These are phyloP conservation scores for Petasospora rhodanensis DNA, from an alignment of 1,139 yeast species.

Conservation along the genomic window DNA sequence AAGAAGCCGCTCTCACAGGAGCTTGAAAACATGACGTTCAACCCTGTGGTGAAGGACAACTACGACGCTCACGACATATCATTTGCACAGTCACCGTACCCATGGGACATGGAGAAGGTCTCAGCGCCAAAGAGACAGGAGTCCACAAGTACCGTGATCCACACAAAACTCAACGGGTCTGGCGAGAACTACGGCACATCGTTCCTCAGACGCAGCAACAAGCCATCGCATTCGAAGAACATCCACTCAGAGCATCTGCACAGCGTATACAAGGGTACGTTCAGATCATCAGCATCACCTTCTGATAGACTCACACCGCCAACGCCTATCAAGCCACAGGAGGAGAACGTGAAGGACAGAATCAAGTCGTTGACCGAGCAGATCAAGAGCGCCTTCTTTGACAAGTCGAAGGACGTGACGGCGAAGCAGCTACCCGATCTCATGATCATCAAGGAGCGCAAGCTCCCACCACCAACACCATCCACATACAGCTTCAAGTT, in stretches of 20 bases:
- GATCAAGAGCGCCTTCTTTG: constrained; percentile 4
- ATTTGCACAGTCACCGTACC: constrained; percentile 21
- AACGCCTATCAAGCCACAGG: no score
- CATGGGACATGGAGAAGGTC: constrained; percentile 21
- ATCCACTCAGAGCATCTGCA: constrained; percentile 30
- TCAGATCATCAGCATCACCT: constrained; percentile 26
- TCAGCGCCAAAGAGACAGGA: no score
- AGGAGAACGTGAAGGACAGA: constrained; percentile 4
- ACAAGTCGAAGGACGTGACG: constrained; percentile 4
- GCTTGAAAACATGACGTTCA: constrained; percentile 10
- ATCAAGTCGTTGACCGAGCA: constrained; percentile 12
- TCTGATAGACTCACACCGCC: no score
- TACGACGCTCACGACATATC: constrained; percentile 17
- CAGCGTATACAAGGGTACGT: constrained; percentile 31
- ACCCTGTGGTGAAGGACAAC: constrained; percentile 14
- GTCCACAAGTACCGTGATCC: no score
- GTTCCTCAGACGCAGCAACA: constrained; percentile 13
- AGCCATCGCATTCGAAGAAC: constrained; percentile 8
- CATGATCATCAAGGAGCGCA: constrained; percentile 29
- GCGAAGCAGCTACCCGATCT: constrained; percentile 14
- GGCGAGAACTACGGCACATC: constrained; percentile 5
- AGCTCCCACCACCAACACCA: constrained; percentile 23
- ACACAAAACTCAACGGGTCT: no score
- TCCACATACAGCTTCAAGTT: constrained; percentile 22
- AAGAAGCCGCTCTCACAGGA: constrained; percentile 6